phyloP scores from a whole-genome alignment of 805 yeast species.

The Lachancea lanzarotensis region DNA sequence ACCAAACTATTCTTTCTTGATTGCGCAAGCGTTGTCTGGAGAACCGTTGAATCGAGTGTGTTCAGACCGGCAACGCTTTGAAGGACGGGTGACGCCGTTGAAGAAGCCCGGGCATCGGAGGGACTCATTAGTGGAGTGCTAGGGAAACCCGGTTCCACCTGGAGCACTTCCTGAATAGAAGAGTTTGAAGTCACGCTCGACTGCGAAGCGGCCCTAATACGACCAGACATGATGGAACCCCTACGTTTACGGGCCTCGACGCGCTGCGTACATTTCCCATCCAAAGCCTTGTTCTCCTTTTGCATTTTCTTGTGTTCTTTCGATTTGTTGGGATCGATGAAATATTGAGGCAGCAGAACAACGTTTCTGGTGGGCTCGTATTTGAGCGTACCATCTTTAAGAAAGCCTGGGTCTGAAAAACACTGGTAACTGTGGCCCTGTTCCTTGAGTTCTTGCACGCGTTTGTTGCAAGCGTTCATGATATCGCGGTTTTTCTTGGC shows the following conservation, averaged over 20 bases:
- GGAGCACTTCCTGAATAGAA: conserved; percentile 17
- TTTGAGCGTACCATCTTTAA: conserved; percentile 16
- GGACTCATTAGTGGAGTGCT: conserved; percentile 8
- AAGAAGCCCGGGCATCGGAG: conserved; percentile 2
- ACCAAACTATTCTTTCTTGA: conserved; percentile 3
- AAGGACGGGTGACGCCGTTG: conserved; percentile 5
- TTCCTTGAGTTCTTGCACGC: conserved; percentile 13
- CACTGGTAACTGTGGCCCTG: conserved; percentile 13
- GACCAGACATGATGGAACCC: conserved; percentile 21
- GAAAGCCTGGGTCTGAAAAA: conserved; percentile 16
- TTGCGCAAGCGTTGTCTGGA: not conserved
- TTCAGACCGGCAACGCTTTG: not conserved
- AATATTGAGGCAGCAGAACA: conserved; percentile 19
- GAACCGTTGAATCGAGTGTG: not conserved
- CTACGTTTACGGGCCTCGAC: conserved; percentile 20
- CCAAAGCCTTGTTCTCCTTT: conserved; percentile 10
- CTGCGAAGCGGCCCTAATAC: conserved; percentile 19
- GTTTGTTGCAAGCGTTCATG: conserved; percentile 17
- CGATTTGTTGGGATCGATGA: conserved; percentile 22
- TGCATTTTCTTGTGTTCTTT: conserved; percentile 20
- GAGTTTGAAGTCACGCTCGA: conserved; percentile 17
- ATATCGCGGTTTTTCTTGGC: conserved; percentile 34
- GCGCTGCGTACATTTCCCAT: conserved; percentile 9
- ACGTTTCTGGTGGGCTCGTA: conserved; percentile 21
- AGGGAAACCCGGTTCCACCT: conserved; percentile 5